Conservation (phyloP, 2,329 filamentous ascomycete species). For the Fusarium napiforme region DNA sequence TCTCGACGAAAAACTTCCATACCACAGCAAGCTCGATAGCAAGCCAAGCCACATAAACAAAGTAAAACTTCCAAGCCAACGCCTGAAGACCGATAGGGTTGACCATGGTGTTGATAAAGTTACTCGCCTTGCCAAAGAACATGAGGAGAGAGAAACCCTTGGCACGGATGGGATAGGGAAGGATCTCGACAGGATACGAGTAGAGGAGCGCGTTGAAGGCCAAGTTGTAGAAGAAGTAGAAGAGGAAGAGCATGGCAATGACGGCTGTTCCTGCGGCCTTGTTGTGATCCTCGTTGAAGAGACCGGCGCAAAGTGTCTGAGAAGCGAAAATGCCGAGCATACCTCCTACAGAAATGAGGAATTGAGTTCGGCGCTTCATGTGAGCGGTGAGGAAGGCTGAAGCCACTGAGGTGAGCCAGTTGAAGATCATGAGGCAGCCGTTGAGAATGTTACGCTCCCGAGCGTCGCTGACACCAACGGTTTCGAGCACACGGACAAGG, state of each 20-base stretch:
- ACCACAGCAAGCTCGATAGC: background rate
- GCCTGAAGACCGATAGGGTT: background rate
- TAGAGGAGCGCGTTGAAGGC: conserved; percentile 33
- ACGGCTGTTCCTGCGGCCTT: conserved; percentile 5
- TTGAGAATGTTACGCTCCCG: conserved; percentile 32
- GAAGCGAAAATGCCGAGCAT: conserved; percentile 29
- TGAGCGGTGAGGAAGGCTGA: conserved; percentile 21
- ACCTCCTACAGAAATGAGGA: conserved; percentile 22
- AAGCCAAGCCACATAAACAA: background rate
- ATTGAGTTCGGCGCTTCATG: conserved; percentile 34
- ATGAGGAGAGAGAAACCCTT: conserved; percentile 34
- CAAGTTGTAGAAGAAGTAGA: conserved; percentile 35
- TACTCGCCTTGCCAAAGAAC: conserved; percentile 16
- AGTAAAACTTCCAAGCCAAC: background rate
- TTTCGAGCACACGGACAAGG: conserved; percentile 5
- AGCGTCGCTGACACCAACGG: conserved; percentile 7
- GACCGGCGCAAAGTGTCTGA: conserved; percentile 24
- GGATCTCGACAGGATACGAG: conserved; percentile 28
- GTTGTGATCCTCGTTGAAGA: conserved; percentile 28
- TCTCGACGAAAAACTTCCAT: conserved; percentile 8
- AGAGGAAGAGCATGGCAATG: conserved; percentile 24
- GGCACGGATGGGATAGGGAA: conserved; percentile 21
- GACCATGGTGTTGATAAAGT: conserved; percentile 9
- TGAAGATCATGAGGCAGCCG: conserved; percentile 35
- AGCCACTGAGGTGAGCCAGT: conserved; percentile 32